Evolutionary conservation across 768 basidiomycete genomes (phyloP).

Genomic region (Neoboletus magnificus): DNA sequence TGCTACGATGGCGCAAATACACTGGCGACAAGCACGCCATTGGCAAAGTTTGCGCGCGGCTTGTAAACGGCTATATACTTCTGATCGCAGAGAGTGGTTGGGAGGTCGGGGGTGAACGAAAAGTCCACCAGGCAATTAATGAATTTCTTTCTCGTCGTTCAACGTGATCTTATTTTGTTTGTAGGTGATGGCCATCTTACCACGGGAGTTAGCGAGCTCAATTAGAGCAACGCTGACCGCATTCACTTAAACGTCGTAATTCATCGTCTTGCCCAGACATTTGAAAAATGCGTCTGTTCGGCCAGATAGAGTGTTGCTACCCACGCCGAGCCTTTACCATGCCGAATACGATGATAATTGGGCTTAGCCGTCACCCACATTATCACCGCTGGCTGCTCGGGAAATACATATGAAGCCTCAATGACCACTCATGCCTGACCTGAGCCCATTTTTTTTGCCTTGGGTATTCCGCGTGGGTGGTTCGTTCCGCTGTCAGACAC

Average conservation of each 20-base stretch:
- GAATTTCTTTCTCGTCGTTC: neutral
- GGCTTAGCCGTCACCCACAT: constrained; percentile 30
- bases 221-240: constrained; percentile 13
- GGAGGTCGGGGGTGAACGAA: constrained; percentile 81
- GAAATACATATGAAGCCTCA: constrained; percentile 51
- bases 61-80: constrained; percentile 59
- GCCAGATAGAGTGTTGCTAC: neutral
- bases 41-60: constrained; percentile 49
- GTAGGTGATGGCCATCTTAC: constrained; percentile 24
- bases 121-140: constrained; percentile 53
- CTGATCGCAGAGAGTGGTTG: constrained; percentile 73
- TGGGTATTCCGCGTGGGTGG: constrained; percentile 34
- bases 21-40: constrained; percentile 57
- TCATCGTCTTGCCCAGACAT: constrained; percentile 3
- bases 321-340: constrained; percentile 21
- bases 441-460: neutral
- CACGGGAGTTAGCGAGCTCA: constrained; percentile 25
- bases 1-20: constrained; percentile 75
- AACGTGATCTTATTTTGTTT: constrained; percentile 2
- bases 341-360: constrained; percentile 37
- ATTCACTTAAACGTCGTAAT: constrained; percentile 14
- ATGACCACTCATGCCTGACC: constrained; percentile 45
- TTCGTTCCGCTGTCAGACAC: constrained; percentile 71
- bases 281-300: constrained; percentile 5
- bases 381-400: constrained; percentile 38